phyloP scores from a whole-genome alignment of 2,329 filamentous ascomycete genomes.

The Venturia aucupariae region DNA sequence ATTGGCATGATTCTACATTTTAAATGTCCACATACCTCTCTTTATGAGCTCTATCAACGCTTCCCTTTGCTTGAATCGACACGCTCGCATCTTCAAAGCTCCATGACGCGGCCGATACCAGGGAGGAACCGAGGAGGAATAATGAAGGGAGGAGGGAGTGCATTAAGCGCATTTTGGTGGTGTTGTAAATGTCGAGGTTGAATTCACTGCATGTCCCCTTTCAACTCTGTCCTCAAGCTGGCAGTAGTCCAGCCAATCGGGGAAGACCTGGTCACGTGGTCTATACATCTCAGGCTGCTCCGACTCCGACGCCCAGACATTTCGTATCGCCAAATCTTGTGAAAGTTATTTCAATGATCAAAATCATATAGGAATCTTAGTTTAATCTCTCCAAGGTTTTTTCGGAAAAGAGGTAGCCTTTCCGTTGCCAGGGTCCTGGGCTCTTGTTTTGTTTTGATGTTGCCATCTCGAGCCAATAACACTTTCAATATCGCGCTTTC shows the following conservation, averaged over 20 bases:
- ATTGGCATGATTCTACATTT: not conserved
- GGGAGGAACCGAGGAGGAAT: not conserved
- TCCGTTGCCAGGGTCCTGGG: not conserved
- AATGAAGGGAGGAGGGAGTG: not conserved
- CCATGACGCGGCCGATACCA: slow-evolving; percentile 52
- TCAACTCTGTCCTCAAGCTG: not conserved
- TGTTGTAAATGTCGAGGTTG: not conserved
- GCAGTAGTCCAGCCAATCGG: not conserved
- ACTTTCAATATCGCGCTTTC: not conserved
- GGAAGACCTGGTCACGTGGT: not conserved
- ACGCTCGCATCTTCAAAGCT: slow-evolving; percentile 64
- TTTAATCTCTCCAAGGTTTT: too few species aligned
- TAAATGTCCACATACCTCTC: slow-evolving; percentile 51
- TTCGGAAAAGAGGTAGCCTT: too few species aligned
- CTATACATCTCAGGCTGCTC: not conserved
- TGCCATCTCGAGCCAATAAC: not conserved
- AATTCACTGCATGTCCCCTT: not conserved
- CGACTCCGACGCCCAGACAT: too few species aligned
- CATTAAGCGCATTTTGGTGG: slow-evolving; percentile 1
- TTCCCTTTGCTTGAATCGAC: slow-evolving; percentile 52
- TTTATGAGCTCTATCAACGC: slow-evolving; percentile 42
- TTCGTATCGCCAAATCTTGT: not conserved
- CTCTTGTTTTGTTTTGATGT: not conserved
- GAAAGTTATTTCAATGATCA: too few species aligned
- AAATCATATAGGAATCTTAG: too few species aligned